A percentile compares a stretch with the other conserved stretches of the same genome.
phyloP scores from a whole-genome alignment of 352 stramenopile species.

The Pythium utonaiense region DNA sequence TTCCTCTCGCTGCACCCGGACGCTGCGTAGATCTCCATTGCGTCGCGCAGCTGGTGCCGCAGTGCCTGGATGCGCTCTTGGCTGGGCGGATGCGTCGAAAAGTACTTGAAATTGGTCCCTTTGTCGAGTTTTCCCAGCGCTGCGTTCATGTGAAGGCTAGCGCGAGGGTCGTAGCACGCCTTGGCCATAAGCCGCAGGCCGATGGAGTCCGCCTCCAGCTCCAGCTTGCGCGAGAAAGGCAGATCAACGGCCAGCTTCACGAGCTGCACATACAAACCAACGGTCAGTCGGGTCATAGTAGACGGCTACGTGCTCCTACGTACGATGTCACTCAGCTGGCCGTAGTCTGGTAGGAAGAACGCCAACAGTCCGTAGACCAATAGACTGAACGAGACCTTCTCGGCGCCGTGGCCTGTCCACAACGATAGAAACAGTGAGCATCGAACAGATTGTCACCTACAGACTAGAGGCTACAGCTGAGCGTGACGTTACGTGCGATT shows the following conservation, averaged over 20 bases:
- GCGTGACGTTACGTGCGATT: slow-evolving; percentile 29
- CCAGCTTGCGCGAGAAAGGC: slow-evolving; percentile 32
- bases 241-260: slow-evolving; percentile 29
- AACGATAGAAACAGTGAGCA: neutral
- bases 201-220: slow-evolving; percentile 33
- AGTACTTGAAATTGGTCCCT: slow-evolving; percentile 53
- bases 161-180: slow-evolving; percentile 32
- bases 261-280: slow-evolving; percentile 10
- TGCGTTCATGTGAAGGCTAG: slow-evolving; percentile 24
- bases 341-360: slow-evolving; percentile 49
- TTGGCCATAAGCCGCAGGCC: slow-evolving; percentile 32
- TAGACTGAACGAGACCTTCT: slow-evolving; percentile 68
- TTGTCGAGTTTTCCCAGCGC: slow-evolving; percentile 11
- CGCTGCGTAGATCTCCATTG: slow-evolving; percentile 42
- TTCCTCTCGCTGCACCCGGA: slow-evolving; percentile 36
- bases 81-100: slow-evolving; percentile 71
- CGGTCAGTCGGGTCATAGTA: neutral
- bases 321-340: slow-evolving; percentile 57
- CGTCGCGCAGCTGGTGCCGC: slow-evolving; percentile 39
- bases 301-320: neutral
- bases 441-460: neutral
- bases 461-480: neutral
- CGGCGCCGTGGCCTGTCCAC: slow-evolving; percentile 50
- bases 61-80: slow-evolving; percentile 50
- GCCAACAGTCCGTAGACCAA: slow-evolving; percentile 51